Base-by-base conservation (phyloP, 257 asterid genomes). In the Nyctanthes arbortristis region DNA sequence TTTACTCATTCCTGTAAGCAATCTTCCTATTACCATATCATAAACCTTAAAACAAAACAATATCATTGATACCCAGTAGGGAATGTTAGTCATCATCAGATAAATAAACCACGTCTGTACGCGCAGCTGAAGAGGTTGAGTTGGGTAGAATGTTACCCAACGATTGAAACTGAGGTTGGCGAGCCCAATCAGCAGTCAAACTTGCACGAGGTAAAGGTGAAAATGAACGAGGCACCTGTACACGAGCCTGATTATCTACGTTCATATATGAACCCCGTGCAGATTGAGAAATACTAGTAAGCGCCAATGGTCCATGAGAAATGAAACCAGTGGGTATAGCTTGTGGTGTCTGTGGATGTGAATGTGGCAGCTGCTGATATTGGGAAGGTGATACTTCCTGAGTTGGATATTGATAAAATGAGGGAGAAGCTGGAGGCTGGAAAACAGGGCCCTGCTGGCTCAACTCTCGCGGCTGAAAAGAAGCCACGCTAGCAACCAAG, bases 161-260 rank as follows among this genome's bases (percentile, higher is more conserved):
- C 4, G 27, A 55, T 11, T 28, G 32, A 58, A 55, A 31, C 58
- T 25, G 40, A 30, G 52, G 35, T 55, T 28, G 33, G 14, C 35
- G 39, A 29, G 2, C 35, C n/a, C 35, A 68, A 57, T 55, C 54
- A 35, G 27, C 49, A 68, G 31, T 55, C 39, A 56, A 29, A 62
- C 33, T 56, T 45, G 70, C 24, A 64, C 35, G 65, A 24, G 75
- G 77, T 52, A 65, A 61, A 49, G 69, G 66, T 40, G 69, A 72
- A 58, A 32, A 27, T 33, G 40, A 33, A 69, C 30, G 71, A 12
- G 78, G 57, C 62, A 36, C 40, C 33, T 39, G 68, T 35, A 65
- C 73, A 31, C 33, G 62, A 63, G 68, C 55, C 68, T 63, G 80
- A 68, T 72, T 68, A 37, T 77, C 77, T 69, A 80, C 39, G 63